Evolutionary conservation across 148 eudicot species (phyloP).

Genomic region (Dysphania ambrosioides): DNA sequence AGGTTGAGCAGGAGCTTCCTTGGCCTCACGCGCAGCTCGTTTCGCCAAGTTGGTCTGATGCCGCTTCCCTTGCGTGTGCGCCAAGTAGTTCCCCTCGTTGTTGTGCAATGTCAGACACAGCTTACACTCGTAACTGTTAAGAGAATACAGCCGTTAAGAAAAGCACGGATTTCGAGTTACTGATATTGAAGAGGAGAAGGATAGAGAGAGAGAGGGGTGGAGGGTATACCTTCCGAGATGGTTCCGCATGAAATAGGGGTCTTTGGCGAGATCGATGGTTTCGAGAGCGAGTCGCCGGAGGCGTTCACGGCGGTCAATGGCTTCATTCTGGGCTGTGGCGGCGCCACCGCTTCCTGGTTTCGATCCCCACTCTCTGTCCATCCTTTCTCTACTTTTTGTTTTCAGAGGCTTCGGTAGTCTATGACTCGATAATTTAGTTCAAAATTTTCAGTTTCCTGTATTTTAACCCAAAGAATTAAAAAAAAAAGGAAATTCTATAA

Average conservation of each 20-base stretch:
- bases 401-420: too few species aligned
- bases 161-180: too few species aligned
- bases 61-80: conserved; percentile 94
- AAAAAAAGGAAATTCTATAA: too few species aligned
- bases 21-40: conserved; percentile 96
- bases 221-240: conserved; percentile 82
- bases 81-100: conserved; percentile 97
- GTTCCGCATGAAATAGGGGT: conserved; percentile 97
- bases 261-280: conserved; percentile 94
- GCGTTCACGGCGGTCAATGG: conserved; percentile 94
- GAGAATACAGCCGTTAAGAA: neutral
- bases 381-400: conserved; percentile 6
- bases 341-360: conserved; percentile 99
- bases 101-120: conserved; percentile 88
- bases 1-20: conserved; percentile 94
- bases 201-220: neutral
- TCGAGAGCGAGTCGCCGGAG: conserved; percentile 86
- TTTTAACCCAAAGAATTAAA: too few species aligned
- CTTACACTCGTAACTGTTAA: conserved; percentile 79
- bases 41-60: conserved; percentile 97
- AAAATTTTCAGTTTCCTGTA: too few species aligned
- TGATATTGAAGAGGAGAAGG: neutral
- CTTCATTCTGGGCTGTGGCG: conserved; percentile 91
- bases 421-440: too few species aligned
- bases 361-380: conserved; percentile 99